Conservation (phyloP, 2,329 filamentous ascomycete genomes). For the Aspergillus sp. region DNA sequence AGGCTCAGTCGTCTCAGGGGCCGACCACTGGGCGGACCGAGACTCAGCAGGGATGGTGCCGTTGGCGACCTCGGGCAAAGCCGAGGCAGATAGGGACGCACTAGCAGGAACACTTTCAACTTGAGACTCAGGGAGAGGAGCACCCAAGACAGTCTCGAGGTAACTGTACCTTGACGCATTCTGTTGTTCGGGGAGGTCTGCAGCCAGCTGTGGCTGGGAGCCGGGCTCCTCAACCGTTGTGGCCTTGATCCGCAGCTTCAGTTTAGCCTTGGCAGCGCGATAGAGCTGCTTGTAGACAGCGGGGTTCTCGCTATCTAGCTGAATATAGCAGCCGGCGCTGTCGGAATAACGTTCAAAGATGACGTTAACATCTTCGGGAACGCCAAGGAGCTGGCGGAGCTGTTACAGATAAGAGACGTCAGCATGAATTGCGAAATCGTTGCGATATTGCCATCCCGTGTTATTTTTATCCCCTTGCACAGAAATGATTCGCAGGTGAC, state of each 20-base stretch:
- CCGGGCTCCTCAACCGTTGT: slow-evolving; percentile 47
- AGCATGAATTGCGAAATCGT: slow-evolving; percentile 15
- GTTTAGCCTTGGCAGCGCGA: slow-evolving; percentile 94
- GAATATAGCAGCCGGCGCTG: slow-evolving; percentile 78
- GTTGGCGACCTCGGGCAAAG: slow-evolving; percentile 10
- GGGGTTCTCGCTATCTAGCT: slow-evolving; percentile 73
- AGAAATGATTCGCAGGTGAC: background rate
- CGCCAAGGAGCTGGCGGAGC: slow-evolving; percentile 69
- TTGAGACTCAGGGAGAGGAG: slow-evolving; percentile 27
- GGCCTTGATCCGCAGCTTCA: slow-evolving; percentile 88
- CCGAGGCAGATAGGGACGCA: slow-evolving; percentile 13
- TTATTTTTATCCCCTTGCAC: background rate
- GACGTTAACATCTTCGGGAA: slow-evolving; percentile 63
- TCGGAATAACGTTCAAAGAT: slow-evolving; percentile 93
- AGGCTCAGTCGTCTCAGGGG: slow-evolving; percentile 15
- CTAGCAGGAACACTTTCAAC: slow-evolving; percentile 14
- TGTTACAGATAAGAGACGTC: slow-evolving; percentile 41
- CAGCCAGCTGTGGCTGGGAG: slow-evolving; percentile 16
- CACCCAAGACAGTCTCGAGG: slow-evolving; percentile 45
- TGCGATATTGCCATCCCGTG: background rate
- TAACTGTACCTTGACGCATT: slow-evolving; percentile 38
- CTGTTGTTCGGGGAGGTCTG: slow-evolving; percentile 20
- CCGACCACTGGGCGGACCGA: slow-evolving; percentile 13
- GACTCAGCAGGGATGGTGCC: slow-evolving; percentile 10
- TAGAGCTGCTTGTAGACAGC: slow-evolving; percentile 96